Evolutionary conservation across 2,329 filamentous ascomycete species (phyloP), one percentile per base, ranked within the genome.

Genomic region (Westerdykella aurantiaca): DNA sequence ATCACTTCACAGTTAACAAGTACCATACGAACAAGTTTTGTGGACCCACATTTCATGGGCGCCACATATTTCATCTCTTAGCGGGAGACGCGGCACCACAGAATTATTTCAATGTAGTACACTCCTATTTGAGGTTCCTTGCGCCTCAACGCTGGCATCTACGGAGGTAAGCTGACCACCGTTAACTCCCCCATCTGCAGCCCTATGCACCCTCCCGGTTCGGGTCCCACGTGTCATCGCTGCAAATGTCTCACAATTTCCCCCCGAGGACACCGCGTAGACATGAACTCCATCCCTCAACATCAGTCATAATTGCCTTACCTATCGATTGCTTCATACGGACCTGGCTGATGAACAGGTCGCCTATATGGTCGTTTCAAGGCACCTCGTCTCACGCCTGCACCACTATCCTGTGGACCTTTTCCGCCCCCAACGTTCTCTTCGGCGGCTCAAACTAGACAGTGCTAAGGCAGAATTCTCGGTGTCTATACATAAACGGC

Each of bases 121-220:
- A 12, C 11, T 5, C 11, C 9, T 29, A 29, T 9, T 2, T 29
- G 9, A 4, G 25, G 25, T 29, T 29, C 25, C 25, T 12, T 29
- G 25, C 25, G 25, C 25, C 25, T 29, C 25, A 29, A 9, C 11
- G 25, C 11, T 29, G 25, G 4, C 25, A 29, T 29, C 9, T 29
- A 29, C 25, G 25, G 25, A 33, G 39, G 47, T 52, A 52, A 55
- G 60, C 60, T 64, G 49, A 58, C 46, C 50, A 41, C 52, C 49
- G 49, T 54, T 55, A 40, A 9, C 17, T 35, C 33, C 29, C 45
- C 38, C 41, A 52, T 35, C 49, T 64, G 61, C 61, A 64, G 60
- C 61, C 60, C 57, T 63, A 64, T 60, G 60, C 58, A 51, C 43
- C 18, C 43, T 53, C 57, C 60, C 57, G 59, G 50, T 52, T 44